Percentiles rank a stretch among this genome's conserved stretches.
Conservation (phyloP, 345 rosid genomes). For the Hevea brasiliensis region DNA sequence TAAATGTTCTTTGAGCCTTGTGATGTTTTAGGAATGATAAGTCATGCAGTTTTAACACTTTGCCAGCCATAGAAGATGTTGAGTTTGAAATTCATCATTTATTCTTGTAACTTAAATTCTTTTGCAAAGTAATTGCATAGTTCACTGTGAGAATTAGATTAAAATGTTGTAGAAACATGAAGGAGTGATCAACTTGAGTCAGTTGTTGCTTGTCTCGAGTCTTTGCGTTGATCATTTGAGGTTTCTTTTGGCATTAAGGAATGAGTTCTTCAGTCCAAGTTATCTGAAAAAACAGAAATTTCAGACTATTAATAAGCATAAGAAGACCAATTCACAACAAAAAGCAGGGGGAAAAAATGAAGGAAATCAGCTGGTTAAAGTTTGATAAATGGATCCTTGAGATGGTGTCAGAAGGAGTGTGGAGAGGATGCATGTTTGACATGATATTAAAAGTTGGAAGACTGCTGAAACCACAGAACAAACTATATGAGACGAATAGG, state of each 20-base stretch:
- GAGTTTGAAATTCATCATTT: constrained; percentile 7
- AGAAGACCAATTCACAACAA: not conserved
- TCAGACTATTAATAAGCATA: not conserved
- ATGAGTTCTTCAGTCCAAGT: not conserved
- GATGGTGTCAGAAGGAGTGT: not conserved
- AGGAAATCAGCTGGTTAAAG: not conserved
- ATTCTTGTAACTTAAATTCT: constrained; percentile 15
- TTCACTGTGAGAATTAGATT: not conserved
- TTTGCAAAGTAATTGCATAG: constrained; percentile 2
- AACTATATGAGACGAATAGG: not conserved
- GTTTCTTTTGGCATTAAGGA: not conserved
- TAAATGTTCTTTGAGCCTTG: constrained; percentile 72
- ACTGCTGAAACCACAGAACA: not conserved
- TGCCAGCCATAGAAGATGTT: not conserved
- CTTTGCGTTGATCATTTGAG: not conserved
- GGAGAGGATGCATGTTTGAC: not conserved
- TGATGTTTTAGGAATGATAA: constrained; percentile 61
- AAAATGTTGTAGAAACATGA: constrained; percentile 1
- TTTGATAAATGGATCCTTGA: not conserved
- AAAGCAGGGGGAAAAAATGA: not conserved
- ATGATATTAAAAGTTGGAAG: not conserved
- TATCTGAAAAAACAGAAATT: not conserved
- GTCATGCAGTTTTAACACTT: not conserved
- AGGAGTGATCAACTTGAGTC: not conserved
- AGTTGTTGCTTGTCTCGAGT: not conserved